Conservation (phyloP, 768 basidiomycete species). For the Tulasnella sp. region DNA sequence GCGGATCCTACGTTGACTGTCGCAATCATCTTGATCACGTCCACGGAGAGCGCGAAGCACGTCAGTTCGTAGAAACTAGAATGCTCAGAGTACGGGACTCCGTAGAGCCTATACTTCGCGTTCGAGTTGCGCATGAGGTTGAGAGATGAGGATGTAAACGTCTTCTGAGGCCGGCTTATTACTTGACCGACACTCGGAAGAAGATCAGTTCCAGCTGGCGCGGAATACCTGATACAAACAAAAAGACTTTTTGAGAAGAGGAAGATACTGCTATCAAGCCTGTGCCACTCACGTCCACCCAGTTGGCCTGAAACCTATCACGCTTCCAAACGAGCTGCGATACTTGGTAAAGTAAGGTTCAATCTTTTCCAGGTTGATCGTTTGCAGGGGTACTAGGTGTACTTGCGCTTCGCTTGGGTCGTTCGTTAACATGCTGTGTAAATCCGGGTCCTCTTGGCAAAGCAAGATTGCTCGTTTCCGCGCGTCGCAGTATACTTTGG, state of each 20-base stretch:
- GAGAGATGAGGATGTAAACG: conserved; percentile 61
- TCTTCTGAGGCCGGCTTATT: conserved; percentile 52
- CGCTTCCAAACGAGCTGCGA: conserved; percentile 55
- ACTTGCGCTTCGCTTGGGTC: conserved; percentile 69
- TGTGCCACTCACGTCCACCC: conserved; percentile 76
- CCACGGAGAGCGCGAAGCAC: conserved; percentile 83
- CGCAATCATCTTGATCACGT: conserved; percentile 83
- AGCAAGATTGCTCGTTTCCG: conserved; percentile 73
- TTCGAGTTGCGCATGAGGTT: conserved; percentile 62
- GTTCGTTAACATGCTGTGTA: conserved; percentile 62
- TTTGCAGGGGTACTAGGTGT: conserved; percentile 71
- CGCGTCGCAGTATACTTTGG: conserved; percentile 81
- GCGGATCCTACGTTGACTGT: conserved; percentile 84
- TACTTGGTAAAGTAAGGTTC: conserved; percentile 65
- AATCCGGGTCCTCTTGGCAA: conserved; percentile 74
- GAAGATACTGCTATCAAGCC: not conserved
- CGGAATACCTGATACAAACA: conserved; percentile 41
- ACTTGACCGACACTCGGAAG: conserved; percentile 55
- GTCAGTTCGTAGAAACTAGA: conserved; percentile 93
- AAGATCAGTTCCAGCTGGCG: conserved; percentile 50
- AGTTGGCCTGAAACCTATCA: conserved; percentile 81
- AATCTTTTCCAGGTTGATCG: conserved; percentile 66
- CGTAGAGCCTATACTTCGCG: conserved; percentile 55
- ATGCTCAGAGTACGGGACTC: conserved; percentile 81
- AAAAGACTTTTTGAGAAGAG: not conserved